Percentiles rank a stretch among this genome's conserved stretches.
phyloP scores from a whole-genome alignment of 257 asterid species.

The Hygrophila difformis region DNA sequence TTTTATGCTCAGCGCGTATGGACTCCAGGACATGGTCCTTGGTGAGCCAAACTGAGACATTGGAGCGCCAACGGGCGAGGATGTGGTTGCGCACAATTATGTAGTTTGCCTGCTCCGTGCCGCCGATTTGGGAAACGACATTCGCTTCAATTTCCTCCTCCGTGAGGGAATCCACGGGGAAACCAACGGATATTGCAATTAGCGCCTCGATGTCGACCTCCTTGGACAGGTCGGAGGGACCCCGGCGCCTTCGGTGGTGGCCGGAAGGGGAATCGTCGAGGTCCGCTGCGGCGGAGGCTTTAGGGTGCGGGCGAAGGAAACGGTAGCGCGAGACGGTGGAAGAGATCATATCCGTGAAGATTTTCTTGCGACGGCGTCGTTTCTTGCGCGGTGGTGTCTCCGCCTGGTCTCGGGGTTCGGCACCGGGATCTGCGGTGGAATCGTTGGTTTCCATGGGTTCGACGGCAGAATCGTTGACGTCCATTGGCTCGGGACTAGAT shows the following conservation, averaged over 20 bases:
- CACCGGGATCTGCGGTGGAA: conserved; percentile 13
- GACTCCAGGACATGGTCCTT: conserved; percentile 91
- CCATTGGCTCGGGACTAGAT: conserved; percentile 22
- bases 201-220: conserved; percentile 90
- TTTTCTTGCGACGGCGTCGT: conserved; percentile 88
- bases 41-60: conserved; percentile 74
- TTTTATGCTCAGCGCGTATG: conserved; percentile 86
- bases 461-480: conserved; percentile 16
- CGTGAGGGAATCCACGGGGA: conserved; percentile 84
- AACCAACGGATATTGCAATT: conserved; percentile 90
- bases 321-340: conserved; percentile 69
- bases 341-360: conserved; percentile 81
- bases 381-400: conserved; percentile 44
- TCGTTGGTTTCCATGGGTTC: conserved; percentile 21
- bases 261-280: conserved; percentile 32
- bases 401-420: conserved; percentile 18
- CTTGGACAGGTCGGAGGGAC: conserved; percentile 57
- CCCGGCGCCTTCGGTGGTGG: conserved; percentile 44
- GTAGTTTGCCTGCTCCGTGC: conserved; percentile 81
- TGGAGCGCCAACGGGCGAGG: conserved; percentile 82
- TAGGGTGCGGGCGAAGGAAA: conserved; percentile 66
- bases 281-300: conserved; percentile 48
- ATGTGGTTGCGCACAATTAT: conserved; percentile 90
- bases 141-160: conserved; percentile 97
- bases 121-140: conserved; percentile 79